A percentile compares a stretch with the other conserved stretches of the same genome.
Conservation (phyloP, 805 yeast species). For the Candida yuanshanica region DNA sequence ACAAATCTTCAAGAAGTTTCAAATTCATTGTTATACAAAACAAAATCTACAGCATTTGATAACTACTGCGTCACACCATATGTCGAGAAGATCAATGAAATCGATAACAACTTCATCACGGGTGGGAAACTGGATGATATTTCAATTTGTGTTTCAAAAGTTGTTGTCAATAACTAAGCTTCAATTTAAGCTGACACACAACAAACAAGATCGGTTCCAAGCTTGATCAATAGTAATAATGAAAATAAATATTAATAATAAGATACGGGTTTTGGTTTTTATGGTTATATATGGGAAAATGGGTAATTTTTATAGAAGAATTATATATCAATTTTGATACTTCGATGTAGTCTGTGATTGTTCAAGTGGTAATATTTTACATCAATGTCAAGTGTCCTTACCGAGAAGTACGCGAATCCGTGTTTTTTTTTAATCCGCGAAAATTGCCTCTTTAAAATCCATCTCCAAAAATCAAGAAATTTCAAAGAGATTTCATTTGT, state of each 20-base stretch:
- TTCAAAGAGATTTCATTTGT: no score
- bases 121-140: constrained; percentile 56
- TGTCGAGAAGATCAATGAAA: constrained; percentile 42
- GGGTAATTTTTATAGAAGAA: background rate
- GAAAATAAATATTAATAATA: no score
- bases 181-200: no score
- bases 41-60: constrained; percentile 47
- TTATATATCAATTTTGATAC: no score
- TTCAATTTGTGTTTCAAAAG: constrained; percentile 44
- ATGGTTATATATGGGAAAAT: background rate
- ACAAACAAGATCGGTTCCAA: no score
- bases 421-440: no score
- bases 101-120: constrained; percentile 29
- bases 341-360: no score
- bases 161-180: constrained; percentile 18
- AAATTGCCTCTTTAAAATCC: background rate
- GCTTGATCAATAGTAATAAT: no score
- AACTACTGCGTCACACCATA: constrained; percentile 49
- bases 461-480: no score
- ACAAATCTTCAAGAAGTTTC: constrained; percentile 35
- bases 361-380: no score
- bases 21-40: constrained; percentile 33
- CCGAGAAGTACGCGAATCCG: no score
- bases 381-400: no score
- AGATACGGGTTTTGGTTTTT: background rate